phyloP scores from a whole-genome alignment of 331 rosid species.

The Dryas integrifolia region DNA sequence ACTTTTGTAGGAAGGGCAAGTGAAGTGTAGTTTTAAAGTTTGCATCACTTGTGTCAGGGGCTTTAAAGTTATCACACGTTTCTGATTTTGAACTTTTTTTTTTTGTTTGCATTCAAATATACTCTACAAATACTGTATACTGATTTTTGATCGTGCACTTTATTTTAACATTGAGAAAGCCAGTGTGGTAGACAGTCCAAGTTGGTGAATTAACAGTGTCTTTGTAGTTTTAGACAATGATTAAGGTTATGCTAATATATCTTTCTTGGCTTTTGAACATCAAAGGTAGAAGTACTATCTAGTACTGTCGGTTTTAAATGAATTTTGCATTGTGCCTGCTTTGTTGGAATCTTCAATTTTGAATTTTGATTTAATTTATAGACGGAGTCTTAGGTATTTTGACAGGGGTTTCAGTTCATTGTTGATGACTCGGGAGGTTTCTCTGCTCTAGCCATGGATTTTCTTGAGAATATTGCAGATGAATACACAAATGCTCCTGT shows the following conservation, averaged over 20 bases:
- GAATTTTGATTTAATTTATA: neutral
- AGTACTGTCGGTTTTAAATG: neutral
- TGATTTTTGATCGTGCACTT: neutral
- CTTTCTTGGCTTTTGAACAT: neutral
- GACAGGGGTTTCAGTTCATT: slow-evolving; percentile 80
- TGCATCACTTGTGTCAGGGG: no score
- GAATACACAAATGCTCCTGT: slow-evolving; percentile 65
- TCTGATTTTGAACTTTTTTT: neutral
- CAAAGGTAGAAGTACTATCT: neutral
- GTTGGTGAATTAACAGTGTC: neutral
- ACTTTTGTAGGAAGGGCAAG: no score
- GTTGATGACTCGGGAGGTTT: slow-evolving; percentile 85
- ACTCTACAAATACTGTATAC: neutral
- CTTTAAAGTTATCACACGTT: no score
- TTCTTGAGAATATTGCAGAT: slow-evolving; percentile 75
- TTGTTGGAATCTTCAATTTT: neutral
- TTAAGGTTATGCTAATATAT: no score
- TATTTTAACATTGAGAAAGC: neutral
- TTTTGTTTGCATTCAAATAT: neutral
- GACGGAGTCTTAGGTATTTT: slow-evolving; percentile 25
- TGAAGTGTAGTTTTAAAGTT: no score
- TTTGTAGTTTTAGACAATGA: neutral
- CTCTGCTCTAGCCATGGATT: slow-evolving; percentile 71
- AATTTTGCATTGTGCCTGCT: neutral
- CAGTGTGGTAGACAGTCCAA: neutral